Conservation (phyloP, 495 filamentous ascomycete species). For the Annulohypoxylon nitens region DNA sequence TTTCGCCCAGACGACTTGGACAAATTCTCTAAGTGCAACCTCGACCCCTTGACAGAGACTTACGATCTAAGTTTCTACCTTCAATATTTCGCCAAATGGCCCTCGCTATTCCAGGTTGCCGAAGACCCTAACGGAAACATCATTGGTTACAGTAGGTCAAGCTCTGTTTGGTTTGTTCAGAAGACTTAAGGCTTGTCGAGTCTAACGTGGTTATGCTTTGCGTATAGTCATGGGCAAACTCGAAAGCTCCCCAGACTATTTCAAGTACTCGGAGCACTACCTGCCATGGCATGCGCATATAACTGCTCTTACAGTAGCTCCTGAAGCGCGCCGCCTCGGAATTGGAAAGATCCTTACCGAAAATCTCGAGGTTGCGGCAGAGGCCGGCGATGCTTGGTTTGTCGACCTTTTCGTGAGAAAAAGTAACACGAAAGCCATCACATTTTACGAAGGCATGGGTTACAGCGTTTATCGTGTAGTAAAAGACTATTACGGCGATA, state of each 20-base stretch:
- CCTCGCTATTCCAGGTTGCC: constrained; percentile 88
- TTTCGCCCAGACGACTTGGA: constrained; percentile 62
- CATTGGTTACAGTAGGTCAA: constrained; percentile 87
- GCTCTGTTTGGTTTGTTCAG: constrained; percentile 14
- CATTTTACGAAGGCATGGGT: constrained; percentile 91
- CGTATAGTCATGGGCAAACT: constrained; percentile 93
- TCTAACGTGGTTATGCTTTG: constrained; percentile 29
- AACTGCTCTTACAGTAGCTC: constrained; percentile 93
- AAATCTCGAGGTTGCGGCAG: constrained; percentile 81
- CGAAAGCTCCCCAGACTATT: constrained; percentile 83
- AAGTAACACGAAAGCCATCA: constrained; percentile 86
- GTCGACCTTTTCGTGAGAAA: constrained; percentile 93
- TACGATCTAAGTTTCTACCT: constrained; percentile 96
- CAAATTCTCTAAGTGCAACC: constrained; percentile 84
- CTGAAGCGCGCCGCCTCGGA: constrained; percentile 84
- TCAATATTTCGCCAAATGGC: constrained; percentile 95
- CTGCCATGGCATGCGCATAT: constrained; percentile 98
- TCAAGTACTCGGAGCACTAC: constrained; percentile 82
- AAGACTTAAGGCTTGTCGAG: constrained; percentile 5
- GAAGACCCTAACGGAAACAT: constrained; percentile 85
- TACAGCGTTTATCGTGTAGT: constrained; percentile 89
- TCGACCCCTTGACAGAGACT: constrained; percentile 95
- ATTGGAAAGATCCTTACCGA: constrained; percentile 83
- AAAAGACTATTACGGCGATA: constrained; percentile 82
- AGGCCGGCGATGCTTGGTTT: constrained; percentile 89